Evolutionary conservation across 805 yeast species (phyloP), one percentile per base, ranked within the genome.

Genomic region (Blastobotrys attinorum): DNA sequence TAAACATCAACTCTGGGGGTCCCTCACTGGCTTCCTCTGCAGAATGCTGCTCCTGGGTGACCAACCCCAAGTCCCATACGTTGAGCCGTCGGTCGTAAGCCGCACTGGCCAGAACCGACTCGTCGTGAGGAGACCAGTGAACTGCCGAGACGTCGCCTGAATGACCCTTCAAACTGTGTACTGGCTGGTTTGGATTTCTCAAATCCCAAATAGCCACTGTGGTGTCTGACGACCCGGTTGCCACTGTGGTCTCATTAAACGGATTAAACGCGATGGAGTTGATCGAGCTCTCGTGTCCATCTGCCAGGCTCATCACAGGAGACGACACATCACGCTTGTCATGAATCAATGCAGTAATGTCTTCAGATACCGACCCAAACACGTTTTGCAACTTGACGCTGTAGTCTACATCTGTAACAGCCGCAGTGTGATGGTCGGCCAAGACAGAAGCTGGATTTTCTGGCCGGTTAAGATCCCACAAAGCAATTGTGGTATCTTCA

Each of bases 151-250:
- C 71, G 3, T 75, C 69, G 17, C 70, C 72, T 31, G 71, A 63
- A 57, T 85, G 94, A 21, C 92, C 94, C 51, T 70, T 75, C 18
- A 87, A 65, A 45, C 73, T 72, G 54, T 89, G 71, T 25, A 83
- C 52, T 21, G 89, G 83, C 15, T 65, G 61, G 1, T 66, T 52
- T 20, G 77, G 67, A 53, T 77, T 77, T 56, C 95, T 72, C 46
- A 86, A 63, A 59, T 88, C 96, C 79, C 87, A 86, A 22, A 82
- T 64, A 39, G 74, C 74, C 16, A 85, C 75, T 11, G 77, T 65
- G 52, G 78, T 79, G 58, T 87, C 96, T 18, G 83, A 75, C 6
- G 87, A 82, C 20, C 83, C 96, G 0, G 92, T 82, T 10, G 81
- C 90, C 39, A 83, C 69, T 42, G 84, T 59, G 31, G 73, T 62